A percentile compares a stretch with the other conserved stretches of the same genome.
phyloP scores from a whole-genome alignment of 2,329 filamentous ascomycete species.

The Microthyrium microscopicum region DNA sequence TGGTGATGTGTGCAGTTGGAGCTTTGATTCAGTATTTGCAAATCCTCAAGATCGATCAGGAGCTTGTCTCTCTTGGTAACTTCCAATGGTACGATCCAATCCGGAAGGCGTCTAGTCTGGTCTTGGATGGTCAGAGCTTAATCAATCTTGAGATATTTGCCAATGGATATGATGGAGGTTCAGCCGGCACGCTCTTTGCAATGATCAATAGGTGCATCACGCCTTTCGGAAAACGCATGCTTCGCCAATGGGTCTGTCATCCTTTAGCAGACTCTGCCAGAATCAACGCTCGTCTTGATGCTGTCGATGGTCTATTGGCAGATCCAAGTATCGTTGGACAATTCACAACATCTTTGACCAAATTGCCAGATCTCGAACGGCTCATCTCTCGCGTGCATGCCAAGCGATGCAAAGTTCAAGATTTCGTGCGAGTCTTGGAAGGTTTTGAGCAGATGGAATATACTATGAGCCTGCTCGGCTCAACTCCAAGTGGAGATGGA shows the following conservation, averaged over 20 bases:
- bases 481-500: conserved; percentile 60
- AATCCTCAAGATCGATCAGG: conserved; percentile 69
- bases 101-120: conserved; percentile 70
- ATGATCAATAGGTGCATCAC: conserved; percentile 90
- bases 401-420: conserved; percentile 71
- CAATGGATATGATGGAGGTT: conserved; percentile 75
- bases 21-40: conserved; percentile 77
- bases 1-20: conserved; percentile 80
- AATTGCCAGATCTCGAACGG: conserved; percentile 85
- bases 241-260: conserved; percentile 95
- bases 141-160: conserved; percentile 97
- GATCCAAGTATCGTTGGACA: conserved; percentile 67
- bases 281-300: conserved; percentile 88
- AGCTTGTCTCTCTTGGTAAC: conserved; percentile 74
- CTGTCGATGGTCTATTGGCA: conserved; percentile 80
- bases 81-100: conserved; percentile 90
- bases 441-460: conserved; percentile 97
- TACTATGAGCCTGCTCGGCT: conserved; percentile 63
- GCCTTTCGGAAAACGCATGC: conserved; percentile 88
- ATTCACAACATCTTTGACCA: conserved; percentile 74
- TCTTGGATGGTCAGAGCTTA: conserved; percentile 87
- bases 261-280: conserved; percentile 71
- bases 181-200: conserved; percentile 74
- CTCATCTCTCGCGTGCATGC: conserved; percentile 91
- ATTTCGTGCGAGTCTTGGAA: conserved; percentile 85